A percentile compares a stretch with the other conserved stretches of the same genome.
Conservation (phyloP, 2,329 filamentous ascomycete species). For the Aspergillus arachidicola region DNA sequence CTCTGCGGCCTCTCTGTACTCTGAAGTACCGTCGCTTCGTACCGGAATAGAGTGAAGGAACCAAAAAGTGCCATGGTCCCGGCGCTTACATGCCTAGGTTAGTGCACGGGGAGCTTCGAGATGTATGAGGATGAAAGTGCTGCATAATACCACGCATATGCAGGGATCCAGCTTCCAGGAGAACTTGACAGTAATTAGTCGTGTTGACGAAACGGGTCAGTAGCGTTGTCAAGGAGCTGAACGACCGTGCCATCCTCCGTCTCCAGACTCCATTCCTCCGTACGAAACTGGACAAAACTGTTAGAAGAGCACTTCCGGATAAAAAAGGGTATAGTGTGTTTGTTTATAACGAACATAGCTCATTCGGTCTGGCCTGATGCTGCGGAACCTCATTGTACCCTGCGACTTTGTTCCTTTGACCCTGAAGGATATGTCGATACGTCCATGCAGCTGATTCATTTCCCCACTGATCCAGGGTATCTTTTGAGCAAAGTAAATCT, state of each 20-base stretch:
- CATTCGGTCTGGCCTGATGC: slow-evolving; percentile 68
- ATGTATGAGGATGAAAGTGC: not conserved
- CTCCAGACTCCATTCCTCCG: slow-evolving; percentile 84
- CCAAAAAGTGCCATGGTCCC: not conserved
- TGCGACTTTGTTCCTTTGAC: slow-evolving; percentile 75
- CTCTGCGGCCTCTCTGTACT: not conserved
- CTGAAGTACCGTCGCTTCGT: not conserved
- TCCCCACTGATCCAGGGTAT: slow-evolving; percentile 83
- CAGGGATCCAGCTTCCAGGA: not conserved
- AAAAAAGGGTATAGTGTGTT: not conserved
- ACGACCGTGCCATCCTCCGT: slow-evolving; percentile 67
- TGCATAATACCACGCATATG: not conserved
- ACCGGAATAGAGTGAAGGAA: not conserved
- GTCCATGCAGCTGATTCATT: slow-evolving; percentile 91
- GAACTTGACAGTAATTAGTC: slow-evolving; percentile 29
- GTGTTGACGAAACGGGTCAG: slow-evolving; percentile 67
- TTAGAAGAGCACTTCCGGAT: slow-evolving; percentile 11
- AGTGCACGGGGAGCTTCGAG: not conserved
- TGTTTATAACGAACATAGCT: slow-evolving; percentile 53
- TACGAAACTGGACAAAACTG: slow-evolving; percentile 68
- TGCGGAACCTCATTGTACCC: slow-evolving; percentile 80
- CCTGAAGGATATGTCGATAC: slow-evolving; percentile 82
- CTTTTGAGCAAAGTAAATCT: slow-evolving; percentile 77
- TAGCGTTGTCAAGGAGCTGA: slow-evolving; percentile 71
- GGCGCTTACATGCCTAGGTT: not conserved